Base-by-base conservation (phyloP, 148 eudicot genomes). In the Cornus suecica region DNA sequence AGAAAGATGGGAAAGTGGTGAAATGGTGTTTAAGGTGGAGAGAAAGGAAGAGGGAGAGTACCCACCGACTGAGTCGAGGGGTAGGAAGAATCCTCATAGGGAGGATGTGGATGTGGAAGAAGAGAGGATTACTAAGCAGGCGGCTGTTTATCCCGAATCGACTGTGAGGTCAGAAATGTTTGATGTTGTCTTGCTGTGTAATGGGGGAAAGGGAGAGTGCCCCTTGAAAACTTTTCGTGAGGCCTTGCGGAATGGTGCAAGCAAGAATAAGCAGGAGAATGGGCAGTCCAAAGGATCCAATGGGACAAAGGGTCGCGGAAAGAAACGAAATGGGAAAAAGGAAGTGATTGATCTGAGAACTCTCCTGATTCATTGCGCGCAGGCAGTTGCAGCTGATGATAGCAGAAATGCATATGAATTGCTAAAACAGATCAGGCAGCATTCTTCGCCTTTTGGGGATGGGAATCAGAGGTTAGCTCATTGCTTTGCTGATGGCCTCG, bases 91-190 rank as follows among this genome's bases (percentile, higher is more conserved):
- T 79, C 85, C 80, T 66, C 71, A 76, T 64, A 65, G 34, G 24
- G 82, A 76, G 11, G 78, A 70, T 26, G 32, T 56, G 60, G 82
- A 80, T 58, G 69, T 80, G 54, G 87, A 85, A 80, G 87, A 78
- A 30, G 88, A 81, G 76, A 90, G 94, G 78, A 86, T 76, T 61
- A 76, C 62, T 69, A 92, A 92, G 74, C 90, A 84, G 34, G 84
- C 87, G 2, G 90, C 94, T 1, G 77, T 79, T 65, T 90, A 68
- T 78, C 80, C 86, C 11, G 94, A 85, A 11, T 78, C 90, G 15
- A 80, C 82, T 64, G 65, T 86, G 9, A 74, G 85, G 16, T 80
- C 88, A 0, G 90, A 87, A 62, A 86, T 89, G 80, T 90, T 92
- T 66, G 95, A 92, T 77, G 75, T 60, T 31, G 80, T 90, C 37